Base-by-base conservation (phyloP, 176 grass and related monocot genomes). In the Tillandsia leiboldiana region DNA sequence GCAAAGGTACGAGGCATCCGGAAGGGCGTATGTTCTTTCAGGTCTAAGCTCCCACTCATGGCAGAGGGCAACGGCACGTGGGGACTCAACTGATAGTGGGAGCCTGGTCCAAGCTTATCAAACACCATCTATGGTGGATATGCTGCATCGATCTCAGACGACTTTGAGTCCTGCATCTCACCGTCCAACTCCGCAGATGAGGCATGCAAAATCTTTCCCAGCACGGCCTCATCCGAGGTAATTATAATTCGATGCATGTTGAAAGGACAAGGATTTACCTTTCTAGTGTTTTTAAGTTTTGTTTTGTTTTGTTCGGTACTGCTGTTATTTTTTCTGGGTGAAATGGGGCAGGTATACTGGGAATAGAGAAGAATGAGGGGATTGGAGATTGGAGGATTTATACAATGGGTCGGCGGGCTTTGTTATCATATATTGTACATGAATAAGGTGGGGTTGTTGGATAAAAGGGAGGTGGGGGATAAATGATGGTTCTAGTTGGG, bases 21-120 rank as follows among this genome's bases (percentile, higher is more conserved):
- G 91, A 5, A 75, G 91, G 7, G 91, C 91, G 9, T 96, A 91
- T 3, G 86, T 96, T 28, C 83, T 96, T 10, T 96, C 91, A 0
- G 87, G 91, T 27, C 68, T 96, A 70, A 96, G 91, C 75, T 96
- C 91, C 1, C 91, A 96, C 69, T 91, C 85, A 10, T 96, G 91
- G 85, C 91, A 96, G 48, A 69, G 91, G 52, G 91, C 91, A 71
- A 96, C 91, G 0, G 75, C 82, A 1, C 91, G 87, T 0, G 91
- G 91, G 0, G 78, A 91, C 64, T 89, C 81, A 1, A 89, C 83
- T 0, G 78, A 89, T 51, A 91, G 92, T 0, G 74, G 72, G n/a
- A 96, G 83, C 69, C 68, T 91, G 11, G 22, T 87, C 71, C 87
- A 91, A 71, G 64, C 91, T 0, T 96, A 96, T 70, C 92, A 96